Evolutionary conservation across 306 rosid genomes (phyloP).

Genomic region (Hippophae rhamnoides): DNA sequence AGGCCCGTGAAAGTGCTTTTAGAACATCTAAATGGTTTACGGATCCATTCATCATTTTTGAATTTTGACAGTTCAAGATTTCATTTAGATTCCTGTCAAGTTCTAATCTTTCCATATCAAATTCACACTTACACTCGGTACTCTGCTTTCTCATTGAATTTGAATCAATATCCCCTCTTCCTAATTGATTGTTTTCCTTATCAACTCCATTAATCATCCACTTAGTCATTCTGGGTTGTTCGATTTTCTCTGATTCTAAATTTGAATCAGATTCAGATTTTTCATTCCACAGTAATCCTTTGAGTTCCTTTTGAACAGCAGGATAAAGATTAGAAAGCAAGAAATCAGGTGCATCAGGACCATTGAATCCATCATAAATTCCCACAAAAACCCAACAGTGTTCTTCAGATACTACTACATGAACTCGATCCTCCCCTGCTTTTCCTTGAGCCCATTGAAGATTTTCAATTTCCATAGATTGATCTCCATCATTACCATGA

Average conservation of each 20-base stretch:
- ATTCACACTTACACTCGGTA: constrained; percentile 22
- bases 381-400: constrained; percentile 81
- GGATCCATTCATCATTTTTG: constrained; percentile 13
- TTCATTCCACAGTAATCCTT: constrained; percentile 36
- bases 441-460: constrained; percentile 86
- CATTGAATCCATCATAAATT: constrained; percentile 84
- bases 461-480: constrained; percentile 28
- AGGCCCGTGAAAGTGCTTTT: constrained; percentile 46
- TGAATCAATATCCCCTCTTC: constrained; percentile 1
- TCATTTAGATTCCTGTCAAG: constrained; percentile 13
- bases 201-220: constrained; percentile 3
- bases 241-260: constrained; percentile 8
- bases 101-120: constrained; percentile 27
- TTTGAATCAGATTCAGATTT: constrained; percentile 13
- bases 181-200: constrained; percentile 1
- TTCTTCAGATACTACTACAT: constrained; percentile 63
- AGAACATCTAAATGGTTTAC: constrained; percentile 37
- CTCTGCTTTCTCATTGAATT: constrained; percentile 8
- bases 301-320: constrained; percentile 43
- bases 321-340: constrained; percentile 50
- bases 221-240: constrained; percentile 3
- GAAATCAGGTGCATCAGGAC: constrained; percentile 87
- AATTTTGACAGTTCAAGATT: background rate
- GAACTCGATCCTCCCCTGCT: constrained; percentile 81
- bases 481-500: constrained; percentile 18